Conservation (phyloP, 2,329 filamentous ascomycete species). For the Aspergillus costaricaensis region DNA sequence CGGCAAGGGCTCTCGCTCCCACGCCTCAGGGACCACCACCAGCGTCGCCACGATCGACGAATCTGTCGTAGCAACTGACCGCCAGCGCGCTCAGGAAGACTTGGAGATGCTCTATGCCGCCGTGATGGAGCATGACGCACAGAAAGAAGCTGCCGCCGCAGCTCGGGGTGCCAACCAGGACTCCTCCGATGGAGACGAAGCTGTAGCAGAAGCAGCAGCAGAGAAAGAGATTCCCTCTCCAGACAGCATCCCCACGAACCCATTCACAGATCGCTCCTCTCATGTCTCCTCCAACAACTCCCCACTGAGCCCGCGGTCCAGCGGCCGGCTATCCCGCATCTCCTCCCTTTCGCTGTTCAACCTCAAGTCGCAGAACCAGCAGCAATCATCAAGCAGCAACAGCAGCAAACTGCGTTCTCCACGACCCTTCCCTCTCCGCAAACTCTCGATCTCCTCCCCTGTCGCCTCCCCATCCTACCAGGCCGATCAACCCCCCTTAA, state of each 20-base stretch:
- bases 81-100: conserved; percentile 73
- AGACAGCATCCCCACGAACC: conserved; percentile 29
- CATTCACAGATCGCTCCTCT: conserved; percentile 29
- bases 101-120: conserved; percentile 89
- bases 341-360: conserved; percentile 46
- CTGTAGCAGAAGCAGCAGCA: background rate
- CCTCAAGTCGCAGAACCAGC: conserved; percentile 26
- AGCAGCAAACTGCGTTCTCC: conserved; percentile 48
- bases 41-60: conserved; percentile 75
- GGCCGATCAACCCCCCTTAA: conserved; percentile 57
- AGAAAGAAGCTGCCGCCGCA: conserved; percentile 37
- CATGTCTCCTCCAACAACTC: conserved; percentile 15
- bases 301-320: conserved; percentile 32
- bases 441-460: conserved; percentile 60
- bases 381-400: conserved; percentile 27
- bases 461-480: conserved; percentile 51
- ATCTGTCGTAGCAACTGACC: conserved; percentile 72
- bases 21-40: conserved; percentile 56
- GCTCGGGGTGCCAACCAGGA: conserved; percentile 17
- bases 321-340: conserved; percentile 42
- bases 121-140: conserved; percentile 82
- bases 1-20: conserved; percentile 35
- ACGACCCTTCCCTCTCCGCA: conserved; percentile 47
- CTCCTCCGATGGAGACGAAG: conserved; percentile 1
- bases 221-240: conserved; percentile 24